A percentile compares a stretch with the other conserved stretches of the same genome.
Conservation (phyloP, 352 stramenopile species). For the Aphanomyces stellatus region DNA sequence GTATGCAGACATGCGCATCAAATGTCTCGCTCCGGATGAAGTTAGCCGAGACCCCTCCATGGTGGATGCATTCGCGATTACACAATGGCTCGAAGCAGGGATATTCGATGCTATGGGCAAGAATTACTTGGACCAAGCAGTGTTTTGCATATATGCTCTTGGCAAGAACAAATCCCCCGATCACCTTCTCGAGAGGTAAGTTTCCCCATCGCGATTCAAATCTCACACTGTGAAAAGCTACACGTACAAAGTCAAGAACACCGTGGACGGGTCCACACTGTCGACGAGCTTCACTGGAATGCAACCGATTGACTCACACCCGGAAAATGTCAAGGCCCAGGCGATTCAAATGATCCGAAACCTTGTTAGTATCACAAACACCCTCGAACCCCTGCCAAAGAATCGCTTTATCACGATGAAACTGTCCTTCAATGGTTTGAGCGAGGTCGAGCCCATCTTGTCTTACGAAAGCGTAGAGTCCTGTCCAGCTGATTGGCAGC, state of each 20-base stretch:
- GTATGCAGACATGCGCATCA: conserved; percentile 36
- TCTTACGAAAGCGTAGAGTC: conserved; percentile 6
- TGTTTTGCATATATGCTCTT: conserved; percentile 32
- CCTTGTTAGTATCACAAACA: conserved; percentile 38
- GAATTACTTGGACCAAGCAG: conserved; percentile 30
- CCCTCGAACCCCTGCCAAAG: conserved; percentile 28
- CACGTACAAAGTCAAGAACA: conserved; percentile 32
- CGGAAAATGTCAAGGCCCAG: conserved; percentile 35
- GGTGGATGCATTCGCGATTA: conserved; percentile 26
- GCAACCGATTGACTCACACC: conserved; percentile 23
- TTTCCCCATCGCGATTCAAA: neutral
- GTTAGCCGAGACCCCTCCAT: conserved; percentile 21
- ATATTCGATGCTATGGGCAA: conserved; percentile 34
- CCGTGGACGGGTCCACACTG: conserved; percentile 19
- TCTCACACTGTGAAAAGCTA: conserved; percentile 24
- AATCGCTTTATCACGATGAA: conserved; percentile 39
- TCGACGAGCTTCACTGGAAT: conserved; percentile 28
- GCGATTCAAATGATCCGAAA: conserved; percentile 37
- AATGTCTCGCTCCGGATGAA: conserved; percentile 29
- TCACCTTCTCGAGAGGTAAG: conserved; percentile 31
- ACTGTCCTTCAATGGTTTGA: conserved; percentile 31
- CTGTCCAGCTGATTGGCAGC: conserved; percentile 29
- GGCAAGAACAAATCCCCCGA: conserved; percentile 20
- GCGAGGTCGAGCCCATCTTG: neutral
- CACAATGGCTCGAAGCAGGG: conserved; percentile 35